A percentile compares a stretch with the other conserved stretches of the same genome.
These are phyloP conservation scores for Trichosporon ovoides DNA, from an alignment of 1,284 basidiomycete genomes.

Conservation along the genomic window DNA sequence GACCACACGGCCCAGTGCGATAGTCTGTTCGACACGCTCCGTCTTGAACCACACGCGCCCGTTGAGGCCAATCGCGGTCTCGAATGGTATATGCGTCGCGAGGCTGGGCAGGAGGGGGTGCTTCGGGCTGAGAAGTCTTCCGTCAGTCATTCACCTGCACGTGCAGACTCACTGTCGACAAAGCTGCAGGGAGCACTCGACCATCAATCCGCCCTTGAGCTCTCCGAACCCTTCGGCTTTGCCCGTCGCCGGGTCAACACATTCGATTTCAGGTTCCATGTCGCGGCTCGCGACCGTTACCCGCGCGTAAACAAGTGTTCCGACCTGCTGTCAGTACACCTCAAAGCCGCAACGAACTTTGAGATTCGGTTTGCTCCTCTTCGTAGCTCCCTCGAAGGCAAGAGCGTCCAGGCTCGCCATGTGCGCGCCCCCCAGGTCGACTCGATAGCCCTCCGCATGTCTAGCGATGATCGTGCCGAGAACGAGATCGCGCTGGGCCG, in stretches of 20 bases:
- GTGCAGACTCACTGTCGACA: conserved; percentile 39
- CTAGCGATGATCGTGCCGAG: conserved; percentile 52
- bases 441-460: conserved; percentile 52
- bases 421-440: conserved; percentile 52
- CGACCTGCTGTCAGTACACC: conserved; percentile 42
- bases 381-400: conserved; percentile 54
- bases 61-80: conserved; percentile 52
- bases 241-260: conserved; percentile 51
- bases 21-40: conserved; percentile 39
- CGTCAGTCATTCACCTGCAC: background rate
- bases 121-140: conserved; percentile 47
- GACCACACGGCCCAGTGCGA: conserved; percentile 45
- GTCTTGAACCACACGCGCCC: conserved; percentile 53
- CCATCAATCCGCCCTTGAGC: conserved; percentile 49
- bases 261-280: conserved; percentile 54
- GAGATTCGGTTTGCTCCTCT: conserved; percentile 53
- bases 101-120: conserved; percentile 41
- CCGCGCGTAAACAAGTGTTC: conserved; percentile 52
- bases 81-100: conserved; percentile 48
- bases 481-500: conserved; percentile 50
- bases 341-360: conserved; percentile 38
- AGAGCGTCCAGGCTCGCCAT: conserved; percentile 51
- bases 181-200: conserved; percentile 41
- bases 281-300: conserved; percentile 51
- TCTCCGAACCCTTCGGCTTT: conserved; percentile 51